Evolutionary conservation across 1,284 basidiomycete genomes (phyloP), one percentile per base, ranked within the genome.

Genomic region (Moesziomyces antarcticus): DNA sequence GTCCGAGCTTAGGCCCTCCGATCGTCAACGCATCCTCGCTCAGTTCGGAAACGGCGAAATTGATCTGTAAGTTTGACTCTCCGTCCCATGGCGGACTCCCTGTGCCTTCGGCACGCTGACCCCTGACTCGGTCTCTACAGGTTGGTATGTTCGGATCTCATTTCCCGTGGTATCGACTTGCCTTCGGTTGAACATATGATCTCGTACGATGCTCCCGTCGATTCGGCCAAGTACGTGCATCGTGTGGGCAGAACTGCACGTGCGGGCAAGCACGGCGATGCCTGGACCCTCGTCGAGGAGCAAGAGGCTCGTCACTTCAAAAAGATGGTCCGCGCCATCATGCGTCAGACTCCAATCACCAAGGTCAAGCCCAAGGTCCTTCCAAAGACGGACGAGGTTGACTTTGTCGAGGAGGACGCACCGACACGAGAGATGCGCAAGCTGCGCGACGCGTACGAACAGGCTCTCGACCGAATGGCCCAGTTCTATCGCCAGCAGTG

Each of bases 181-280:
- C 92, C 91, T 51, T 89, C 92, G 63, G 93, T 98, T 46, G 89
- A 90, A 13, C 92, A 97, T 85, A 96, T 98, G 30, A 89, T 99
- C 42, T 94, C 90, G 72, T 98, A 98, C 85, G 96, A 98, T 84
- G 90, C 90, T 3, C 95, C 96, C 1, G 88, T 97, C n/a, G 96
- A 98, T 82, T 93, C 97, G 88, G 89, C 93, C 51, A 98, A 98
- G 85, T 98, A 99, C 81, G 93, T 99, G 20, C 96, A 99, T 84
- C 91, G 96, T 49, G 94, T 94, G 0, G 96, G 96, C 20, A 88
- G 96, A 42, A 98, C 96, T 1, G 96, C 96, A 4, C 89, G 96
- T 63, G 96, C 96, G 2, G 94, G 94, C 1, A 88, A 92, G 47
- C 85, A 86, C 14, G 96, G 96, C 5, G 89, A 92, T 68, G 94